phyloP scores from a whole-genome alignment of 169 alveolate genomes.

The Cryptosporidium bovis region DNA sequence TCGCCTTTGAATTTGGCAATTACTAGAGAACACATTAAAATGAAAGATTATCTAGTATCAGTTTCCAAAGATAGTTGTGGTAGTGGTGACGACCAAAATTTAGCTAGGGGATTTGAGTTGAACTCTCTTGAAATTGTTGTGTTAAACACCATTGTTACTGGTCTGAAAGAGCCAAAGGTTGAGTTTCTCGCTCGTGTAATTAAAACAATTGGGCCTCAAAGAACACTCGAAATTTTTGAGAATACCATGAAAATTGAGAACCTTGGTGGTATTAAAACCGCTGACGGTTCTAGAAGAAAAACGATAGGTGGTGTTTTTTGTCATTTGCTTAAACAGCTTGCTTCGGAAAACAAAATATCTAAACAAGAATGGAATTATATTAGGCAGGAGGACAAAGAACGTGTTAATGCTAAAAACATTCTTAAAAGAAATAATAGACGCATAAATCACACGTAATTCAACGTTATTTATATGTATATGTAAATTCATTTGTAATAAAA shows the following conservation, averaged over 20 bases:
- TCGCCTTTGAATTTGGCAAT: constrained; percentile 84
- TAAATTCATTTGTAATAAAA: too few species aligned
- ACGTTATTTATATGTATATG: too few species aligned
- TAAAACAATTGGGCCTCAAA: constrained; percentile 83
- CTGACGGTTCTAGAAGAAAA: constrained; percentile 86
- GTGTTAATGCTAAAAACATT: constrained; percentile 81
- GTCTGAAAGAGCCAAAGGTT: constrained; percentile 84
- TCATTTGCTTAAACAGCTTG: constrained; percentile 84
- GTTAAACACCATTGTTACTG: constrained; percentile 84
- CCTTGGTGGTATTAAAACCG: constrained; percentile 87
- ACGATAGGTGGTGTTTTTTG: constrained; percentile 91
- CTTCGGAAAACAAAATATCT: constrained; percentile 83
- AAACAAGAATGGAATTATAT: constrained; percentile 86
- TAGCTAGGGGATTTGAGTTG: constrained; percentile 24
- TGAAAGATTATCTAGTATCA: constrained; percentile 76
- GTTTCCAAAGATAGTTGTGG: constrained; percentile 3
- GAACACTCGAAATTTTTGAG: constrained; percentile 82
- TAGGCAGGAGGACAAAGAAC: constrained; percentile 85
- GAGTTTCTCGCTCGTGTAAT: constrained; percentile 84
- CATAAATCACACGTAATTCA: not conserved
- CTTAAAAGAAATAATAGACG: constrained; percentile 55
- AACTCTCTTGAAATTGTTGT: constrained; percentile 79
- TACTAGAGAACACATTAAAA: constrained; percentile 76
- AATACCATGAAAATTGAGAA: constrained; percentile 84
- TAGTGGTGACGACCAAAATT: not conserved